Evolutionary conservation across 371 early-diverging fungal species (phyloP).

Genomic region (Rhizomucor miehei): DNA sequence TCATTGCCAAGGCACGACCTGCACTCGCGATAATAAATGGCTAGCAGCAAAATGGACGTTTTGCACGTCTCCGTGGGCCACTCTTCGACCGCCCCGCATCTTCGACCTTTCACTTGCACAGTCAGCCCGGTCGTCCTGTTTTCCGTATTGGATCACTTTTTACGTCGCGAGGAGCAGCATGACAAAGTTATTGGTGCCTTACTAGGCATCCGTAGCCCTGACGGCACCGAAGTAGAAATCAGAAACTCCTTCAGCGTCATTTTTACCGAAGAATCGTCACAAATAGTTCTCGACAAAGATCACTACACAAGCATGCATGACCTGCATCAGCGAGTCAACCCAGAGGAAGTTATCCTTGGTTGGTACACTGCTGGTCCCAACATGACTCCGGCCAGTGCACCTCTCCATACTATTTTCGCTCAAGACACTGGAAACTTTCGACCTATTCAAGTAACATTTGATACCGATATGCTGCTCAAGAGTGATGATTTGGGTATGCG

Average conservation of each 20-base stretch:
- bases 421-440: constrained; percentile 77
- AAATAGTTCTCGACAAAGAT: constrained; percentile 86
- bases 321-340: constrained; percentile 85
- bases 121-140: constrained; percentile 90
- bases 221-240: constrained; percentile 85
- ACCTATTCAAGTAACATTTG: constrained; percentile 87
- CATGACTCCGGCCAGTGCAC: constrained; percentile 74
- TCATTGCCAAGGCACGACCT: not conserved
- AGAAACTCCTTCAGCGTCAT: constrained; percentile 86
- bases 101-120: constrained; percentile 57
- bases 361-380: constrained; percentile 84
- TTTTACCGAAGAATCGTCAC: constrained; percentile 59
- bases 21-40: constrained; percentile 23
- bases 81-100: constrained; percentile 45
- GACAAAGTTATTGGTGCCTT: constrained; percentile 88
- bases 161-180: constrained; percentile 83
- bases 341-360: constrained; percentile 89
- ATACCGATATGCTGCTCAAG: constrained; percentile 67
- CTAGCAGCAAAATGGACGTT: constrained; percentile 32
- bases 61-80: constrained; percentile 37
- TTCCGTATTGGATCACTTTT: constrained; percentile 86
- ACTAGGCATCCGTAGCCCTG: constrained; percentile 80
- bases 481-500: constrained; percentile 72
- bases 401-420: constrained; percentile 86
- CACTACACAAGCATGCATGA: constrained; percentile 84